A percentile compares a stretch with the other conserved stretches of the same genome.
These are phyloP conservation scores for Cladosporium colombiae DNA, from an alignment of 2,329 filamentous ascomycete genomes.

Conservation along the genomic window DNA sequence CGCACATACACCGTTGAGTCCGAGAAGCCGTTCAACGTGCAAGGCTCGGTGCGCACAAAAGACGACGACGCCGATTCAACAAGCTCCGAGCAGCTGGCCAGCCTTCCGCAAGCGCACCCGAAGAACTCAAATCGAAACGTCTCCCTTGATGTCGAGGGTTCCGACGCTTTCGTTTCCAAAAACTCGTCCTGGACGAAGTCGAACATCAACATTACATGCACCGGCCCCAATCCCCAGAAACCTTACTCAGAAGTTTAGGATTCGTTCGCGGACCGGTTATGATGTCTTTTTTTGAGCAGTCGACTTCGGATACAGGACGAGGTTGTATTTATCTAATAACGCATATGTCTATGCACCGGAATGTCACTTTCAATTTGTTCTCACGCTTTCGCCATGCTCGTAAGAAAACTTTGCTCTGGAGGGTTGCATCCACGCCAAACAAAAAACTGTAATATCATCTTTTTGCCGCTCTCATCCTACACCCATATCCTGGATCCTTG, in stretches of 20 bases:
- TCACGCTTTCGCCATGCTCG: not conserved
- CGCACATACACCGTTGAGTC: slow-evolving; percentile 12
- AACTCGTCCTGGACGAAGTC: not conserved
- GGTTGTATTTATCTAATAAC: not conserved
- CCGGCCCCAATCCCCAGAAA: not conserved
- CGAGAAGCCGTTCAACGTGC: slow-evolving; percentile 2
- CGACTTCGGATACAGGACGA: slow-evolving; percentile 11
- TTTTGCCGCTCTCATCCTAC: not conserved
- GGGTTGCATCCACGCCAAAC: not conserved
- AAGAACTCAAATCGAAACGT: not conserved
- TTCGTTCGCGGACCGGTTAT: not conserved
- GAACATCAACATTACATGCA: slow-evolving; percentile 4
- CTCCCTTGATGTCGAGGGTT: not conserved
- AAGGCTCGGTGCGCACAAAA: not conserved
- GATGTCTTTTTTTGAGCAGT: not conserved
- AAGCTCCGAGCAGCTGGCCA: not conserved
- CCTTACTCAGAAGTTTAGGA: slow-evolving; percentile 1
- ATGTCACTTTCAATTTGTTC: not conserved
- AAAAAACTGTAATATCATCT: not conserved
- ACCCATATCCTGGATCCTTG: not conserved
- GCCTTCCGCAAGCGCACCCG: not conserved
- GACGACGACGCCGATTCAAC: not conserved
- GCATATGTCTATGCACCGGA: not conserved
- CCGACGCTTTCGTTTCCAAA: not conserved
- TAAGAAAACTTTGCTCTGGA: not conserved